phyloP scores from a whole-genome alignment of 108 stramenopile genomes.

The Hondaea fermentalgiana region DNA sequence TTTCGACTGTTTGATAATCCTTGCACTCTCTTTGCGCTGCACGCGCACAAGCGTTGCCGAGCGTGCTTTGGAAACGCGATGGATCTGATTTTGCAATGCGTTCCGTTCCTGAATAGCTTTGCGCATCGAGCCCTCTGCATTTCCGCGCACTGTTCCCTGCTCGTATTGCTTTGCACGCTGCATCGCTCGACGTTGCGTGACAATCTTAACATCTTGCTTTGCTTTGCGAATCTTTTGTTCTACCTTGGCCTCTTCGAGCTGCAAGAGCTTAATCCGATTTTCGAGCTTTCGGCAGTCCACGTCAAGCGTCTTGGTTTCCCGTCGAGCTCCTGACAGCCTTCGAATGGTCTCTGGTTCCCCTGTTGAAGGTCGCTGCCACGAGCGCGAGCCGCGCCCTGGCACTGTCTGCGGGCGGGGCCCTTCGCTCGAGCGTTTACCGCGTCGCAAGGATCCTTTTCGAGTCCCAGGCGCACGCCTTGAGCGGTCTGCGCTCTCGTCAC shows the following conservation, averaged over 20 bases:
- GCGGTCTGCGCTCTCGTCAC: too few species aligned
- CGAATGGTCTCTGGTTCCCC: not conserved
- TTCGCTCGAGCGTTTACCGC: too few species aligned
- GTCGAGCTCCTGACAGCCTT: not conserved
- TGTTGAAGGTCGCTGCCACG: not conserved
- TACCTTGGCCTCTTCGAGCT: not conserved
- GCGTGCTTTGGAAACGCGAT: not conserved
- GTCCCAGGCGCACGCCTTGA: too few species aligned
- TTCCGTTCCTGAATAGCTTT: not conserved
- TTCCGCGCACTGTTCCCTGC: not conserved
- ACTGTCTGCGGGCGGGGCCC: too few species aligned
- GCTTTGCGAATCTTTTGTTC: not conserved
- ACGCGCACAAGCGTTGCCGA: not conserved
- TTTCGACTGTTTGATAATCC: not conserved
- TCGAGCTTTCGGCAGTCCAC: not conserved
- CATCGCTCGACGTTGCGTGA: not conserved
- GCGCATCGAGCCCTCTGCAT: not conserved
- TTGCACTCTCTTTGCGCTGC: not conserved
- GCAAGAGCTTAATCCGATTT: not conserved
- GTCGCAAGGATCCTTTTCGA: too few species aligned
- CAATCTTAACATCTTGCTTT: not conserved
- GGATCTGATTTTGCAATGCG: not conserved
- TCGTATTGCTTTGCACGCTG: not conserved
- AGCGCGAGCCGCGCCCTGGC: too few species aligned
- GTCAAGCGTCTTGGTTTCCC: not conserved